phyloP scores from a whole-genome alignment of 2,329 filamentous ascomycete genomes.

The Macrophomina phaseolina region DNA sequence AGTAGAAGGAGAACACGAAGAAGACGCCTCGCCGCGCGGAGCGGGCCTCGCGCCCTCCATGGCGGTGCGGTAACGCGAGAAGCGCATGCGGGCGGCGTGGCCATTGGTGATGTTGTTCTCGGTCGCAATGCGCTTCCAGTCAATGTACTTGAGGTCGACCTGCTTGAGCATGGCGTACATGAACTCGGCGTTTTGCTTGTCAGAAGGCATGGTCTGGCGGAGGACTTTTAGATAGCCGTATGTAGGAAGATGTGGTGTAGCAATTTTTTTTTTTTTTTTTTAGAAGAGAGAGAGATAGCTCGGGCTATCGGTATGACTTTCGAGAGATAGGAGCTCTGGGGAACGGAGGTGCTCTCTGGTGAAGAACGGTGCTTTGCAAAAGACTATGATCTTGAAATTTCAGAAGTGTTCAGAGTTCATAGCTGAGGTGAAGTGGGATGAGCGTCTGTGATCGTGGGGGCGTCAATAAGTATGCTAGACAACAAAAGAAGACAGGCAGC shows the following conservation, averaged over 20 bases:
- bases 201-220: conserved; percentile 48
- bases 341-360: too few relatives aligned
- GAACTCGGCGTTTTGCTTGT: conserved; percentile 57
- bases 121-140: conserved; percentile 59
- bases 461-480: background rate
- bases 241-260: background rate
- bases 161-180: conserved; percentile 63
- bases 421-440: background rate
- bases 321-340: too few relatives aligned
- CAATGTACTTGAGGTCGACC: conserved; percentile 60
- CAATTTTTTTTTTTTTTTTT: background rate
- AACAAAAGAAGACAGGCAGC: background rate
- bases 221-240: background rate
- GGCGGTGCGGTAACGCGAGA: conserved; percentile 59
- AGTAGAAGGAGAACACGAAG: too few relatives aligned
- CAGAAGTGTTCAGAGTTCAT: too few relatives aligned
- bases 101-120: conserved; percentile 60
- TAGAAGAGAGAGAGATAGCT: too few relatives aligned
- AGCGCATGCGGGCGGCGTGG: conserved; percentile 64
- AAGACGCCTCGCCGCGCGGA: background rate
- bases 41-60: conserved; percentile 47
- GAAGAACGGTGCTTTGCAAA: too few relatives aligned
- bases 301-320: too few relatives aligned
- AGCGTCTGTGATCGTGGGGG: background rate
- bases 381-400: too few relatives aligned